phyloP scores from a whole-genome alignment of 257 asterid genomes.

The Capsicum pubescens region DNA sequence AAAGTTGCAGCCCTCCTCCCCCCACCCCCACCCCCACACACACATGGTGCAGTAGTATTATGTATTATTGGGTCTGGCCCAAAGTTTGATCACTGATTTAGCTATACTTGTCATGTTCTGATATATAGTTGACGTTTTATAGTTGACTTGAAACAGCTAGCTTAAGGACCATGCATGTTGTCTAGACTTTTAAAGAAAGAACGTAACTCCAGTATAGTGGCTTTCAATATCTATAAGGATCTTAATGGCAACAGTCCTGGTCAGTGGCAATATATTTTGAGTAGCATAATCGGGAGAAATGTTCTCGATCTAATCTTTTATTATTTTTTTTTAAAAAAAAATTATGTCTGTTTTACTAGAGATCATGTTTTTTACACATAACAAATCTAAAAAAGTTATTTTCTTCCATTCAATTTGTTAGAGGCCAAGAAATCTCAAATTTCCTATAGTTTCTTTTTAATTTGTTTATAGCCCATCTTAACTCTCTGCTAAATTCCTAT shows the following conservation, averaged over 20 bases:
- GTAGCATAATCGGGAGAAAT: too few species aligned
- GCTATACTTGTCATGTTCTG: background rate
- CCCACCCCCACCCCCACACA: background rate
- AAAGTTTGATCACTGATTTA: background rate
- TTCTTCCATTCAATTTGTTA: too few species aligned
- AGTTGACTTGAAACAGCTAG: background rate
- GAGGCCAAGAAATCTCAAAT: too few species aligned
- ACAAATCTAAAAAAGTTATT: too few species aligned
- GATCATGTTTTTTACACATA: too few species aligned
- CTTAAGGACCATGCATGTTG: background rate
- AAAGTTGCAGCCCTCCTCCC: background rate
- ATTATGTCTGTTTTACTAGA: too few species aligned
- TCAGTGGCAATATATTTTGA: background rate
- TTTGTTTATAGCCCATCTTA: background rate
- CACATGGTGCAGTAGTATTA: background rate
- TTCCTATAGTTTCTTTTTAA: too few species aligned
- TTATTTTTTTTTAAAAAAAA: too few species aligned
- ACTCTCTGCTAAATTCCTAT: too few species aligned
- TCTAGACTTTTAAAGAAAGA: background rate
- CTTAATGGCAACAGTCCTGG: background rate
- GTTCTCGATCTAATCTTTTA: too few species aligned
- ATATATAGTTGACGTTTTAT: background rate
- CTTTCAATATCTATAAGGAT: background rate
- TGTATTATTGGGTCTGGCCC: background rate
- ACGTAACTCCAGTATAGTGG: background rate